Base-by-base conservation (phyloP, 2,329 filamentous ascomycete genomes). In the Alternaria sp. region DNA sequence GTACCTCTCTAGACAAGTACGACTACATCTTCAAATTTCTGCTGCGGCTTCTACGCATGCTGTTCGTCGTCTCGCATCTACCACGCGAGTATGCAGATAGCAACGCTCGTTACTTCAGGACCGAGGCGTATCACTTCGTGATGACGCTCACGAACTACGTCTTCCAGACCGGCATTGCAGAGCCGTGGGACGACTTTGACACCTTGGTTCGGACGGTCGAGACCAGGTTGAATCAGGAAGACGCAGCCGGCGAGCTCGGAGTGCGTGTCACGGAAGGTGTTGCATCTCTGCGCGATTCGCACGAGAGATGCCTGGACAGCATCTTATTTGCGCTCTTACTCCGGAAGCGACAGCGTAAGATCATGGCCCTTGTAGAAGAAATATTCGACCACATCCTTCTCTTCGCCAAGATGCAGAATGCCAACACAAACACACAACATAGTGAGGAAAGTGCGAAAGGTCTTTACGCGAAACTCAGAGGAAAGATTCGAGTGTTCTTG, bases 21-120 rank as follows among this genome's bases (percentile, higher is more conserved):
- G 96, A 98, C 77, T 85, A 86, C 50, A 86, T 97, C 37, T 98
- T 97, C 82, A 92, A 89, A 71, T 86, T 93, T 15, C 82, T 97
- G 1, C 83, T 98, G 4, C 89, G 92, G 4, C 82, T 97, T 1
- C 79, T 93, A 12, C 89, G 96, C 33, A 90, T 97, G 87, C 83
- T 93, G 5, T 94, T 91, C 64, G 89, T 94, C 1, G 87, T 91
- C 28, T 75, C 80, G 10, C 77, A 80, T 28, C 70, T 84, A 1
- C 78, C 78, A 6, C 76, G 76, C 1, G 46, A 63, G 2, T 78
- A 73, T 25, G 23, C 66, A 3, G 65, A 73, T 10, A 56, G 60
- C 6, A 66, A 68, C 10, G 71, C 74, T 6, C 68, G 68, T 15
- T 65, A 60, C 2, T 94, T 97, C 68, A 86, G 90, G 6, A 85